Evolutionary conservation across 331 rosid genomes (phyloP).

Genomic region (Malus hybrid): DNA sequence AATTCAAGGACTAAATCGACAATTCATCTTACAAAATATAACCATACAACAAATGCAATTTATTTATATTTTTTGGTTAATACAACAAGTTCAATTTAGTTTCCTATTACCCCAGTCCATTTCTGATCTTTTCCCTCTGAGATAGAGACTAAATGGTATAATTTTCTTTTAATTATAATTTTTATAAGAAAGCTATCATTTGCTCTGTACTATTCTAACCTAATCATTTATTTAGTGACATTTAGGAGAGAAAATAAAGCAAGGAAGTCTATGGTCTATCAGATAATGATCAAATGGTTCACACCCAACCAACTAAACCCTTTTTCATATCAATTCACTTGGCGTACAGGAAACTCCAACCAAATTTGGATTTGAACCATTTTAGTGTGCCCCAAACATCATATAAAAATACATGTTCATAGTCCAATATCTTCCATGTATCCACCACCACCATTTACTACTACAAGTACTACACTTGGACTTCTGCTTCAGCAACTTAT

Average conservation of each 20-base stretch:
- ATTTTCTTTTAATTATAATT: no score
- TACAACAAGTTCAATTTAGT: not conserved
- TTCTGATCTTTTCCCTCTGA: not conserved
- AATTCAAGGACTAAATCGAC: no score
- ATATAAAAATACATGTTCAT: not conserved
- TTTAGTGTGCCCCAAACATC: not conserved
- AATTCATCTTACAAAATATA: no score
- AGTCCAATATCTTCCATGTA: not conserved
- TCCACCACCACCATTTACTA: not conserved
- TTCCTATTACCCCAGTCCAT: not conserved
- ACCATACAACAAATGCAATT: no score
- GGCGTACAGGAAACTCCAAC: constrained; percentile 52
- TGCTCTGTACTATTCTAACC: not conserved
- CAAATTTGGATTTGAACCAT: not conserved
- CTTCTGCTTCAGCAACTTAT: not conserved
- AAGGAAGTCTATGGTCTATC: not conserved
- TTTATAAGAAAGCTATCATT: not conserved
- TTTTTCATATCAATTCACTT: constrained; percentile 14
- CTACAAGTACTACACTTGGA: not conserved
- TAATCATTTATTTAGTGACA: not conserved
- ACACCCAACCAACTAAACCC: constrained; percentile 1
- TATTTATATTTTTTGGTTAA: no score
- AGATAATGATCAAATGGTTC: not conserved
- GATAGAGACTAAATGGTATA: not conserved
- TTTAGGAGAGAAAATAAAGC: not conserved